Conservation (phyloP, 345 rosid species). For the Cardiospermum halicacabum region DNA sequence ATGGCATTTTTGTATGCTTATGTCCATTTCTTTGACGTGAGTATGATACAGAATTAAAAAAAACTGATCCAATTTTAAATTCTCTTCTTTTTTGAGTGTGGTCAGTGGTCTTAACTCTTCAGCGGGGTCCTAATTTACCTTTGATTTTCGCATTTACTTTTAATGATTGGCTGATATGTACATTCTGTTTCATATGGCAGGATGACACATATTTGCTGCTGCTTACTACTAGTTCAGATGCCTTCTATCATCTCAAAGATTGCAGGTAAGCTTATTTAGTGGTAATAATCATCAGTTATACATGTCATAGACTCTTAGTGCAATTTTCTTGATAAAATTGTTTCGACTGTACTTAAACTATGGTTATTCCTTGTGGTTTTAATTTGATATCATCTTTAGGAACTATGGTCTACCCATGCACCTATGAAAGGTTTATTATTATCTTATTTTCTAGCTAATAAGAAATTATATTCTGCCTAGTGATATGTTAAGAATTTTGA, state of each 20-base stretch:
- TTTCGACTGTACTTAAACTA: not conserved
- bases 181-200: constrained; percentile 39
- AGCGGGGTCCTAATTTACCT: not conserved
- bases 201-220: constrained; percentile 83
- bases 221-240: constrained; percentile 93
- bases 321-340: constrained; percentile 13
- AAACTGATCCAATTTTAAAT: not conserved
- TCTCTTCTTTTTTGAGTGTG: not conserved
- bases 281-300: not conserved
- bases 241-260: constrained; percentile 96
- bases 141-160: constrained; percentile 1
- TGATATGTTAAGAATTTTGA: constrained; percentile 13
- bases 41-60: constrained; percentile 27
- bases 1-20: constrained; percentile 93
- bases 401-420: not conserved
- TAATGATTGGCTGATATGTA: constrained; percentile 12
- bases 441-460: constrained; percentile 5
- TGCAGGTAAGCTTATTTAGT: constrained; percentile 54
- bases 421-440: not conserved
- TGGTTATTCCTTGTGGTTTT: not conserved
- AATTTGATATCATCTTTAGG: not conserved
- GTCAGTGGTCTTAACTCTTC: not conserved
- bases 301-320: not conserved
- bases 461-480: constrained; percentile 1
- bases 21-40: constrained; percentile 92